Conservation (phyloP, 495 filamentous ascomycete genomes). For the Chaetomium tenue region DNA sequence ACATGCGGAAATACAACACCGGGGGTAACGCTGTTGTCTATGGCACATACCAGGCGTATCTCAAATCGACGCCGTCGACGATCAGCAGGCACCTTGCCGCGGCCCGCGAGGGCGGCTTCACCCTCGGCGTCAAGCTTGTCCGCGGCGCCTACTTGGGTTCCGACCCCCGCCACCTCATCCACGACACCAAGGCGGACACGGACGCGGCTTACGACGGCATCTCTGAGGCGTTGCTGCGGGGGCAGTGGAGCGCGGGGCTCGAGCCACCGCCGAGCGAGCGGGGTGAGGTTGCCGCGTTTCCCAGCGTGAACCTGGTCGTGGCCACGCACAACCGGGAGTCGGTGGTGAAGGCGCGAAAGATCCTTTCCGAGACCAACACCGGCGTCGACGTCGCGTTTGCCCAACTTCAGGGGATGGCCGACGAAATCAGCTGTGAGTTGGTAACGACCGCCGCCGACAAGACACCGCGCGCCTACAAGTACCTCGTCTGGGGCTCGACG, state of each 20-base stretch:
- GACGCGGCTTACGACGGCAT: slow-evolving; percentile 45
- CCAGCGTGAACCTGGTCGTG: slow-evolving; percentile 68
- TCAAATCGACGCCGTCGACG: slow-evolving; percentile 64
- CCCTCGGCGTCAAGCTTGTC: slow-evolving; percentile 86
- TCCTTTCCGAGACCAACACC: slow-evolving; percentile 35
- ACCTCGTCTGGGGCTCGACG: slow-evolving; percentile 86
- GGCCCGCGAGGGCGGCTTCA: slow-evolving; percentile 67
- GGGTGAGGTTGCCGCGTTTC: slow-evolving; percentile 47
- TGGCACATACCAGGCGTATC: slow-evolving; percentile 79
- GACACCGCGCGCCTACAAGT: slow-evolving; percentile 70
- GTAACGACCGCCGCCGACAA: slow-evolving; percentile 44
- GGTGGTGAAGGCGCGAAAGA: slow-evolving; percentile 63
- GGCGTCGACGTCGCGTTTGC: slow-evolving; percentile 72
- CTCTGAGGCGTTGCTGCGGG: slow-evolving; percentile 38
- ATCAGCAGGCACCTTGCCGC: slow-evolving; percentile 65
- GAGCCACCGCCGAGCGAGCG: slow-evolving; percentile 37
- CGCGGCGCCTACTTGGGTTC: slow-evolving; percentile 83
- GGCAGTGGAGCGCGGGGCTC: slow-evolving; percentile 51
- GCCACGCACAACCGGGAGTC: slow-evolving; percentile 92
- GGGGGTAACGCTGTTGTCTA: slow-evolving; percentile 54
- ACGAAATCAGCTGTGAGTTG: slow-evolving; percentile 84
- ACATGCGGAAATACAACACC: slow-evolving; percentile 74
- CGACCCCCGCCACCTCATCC: slow-evolving; percentile 76
- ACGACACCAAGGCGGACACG: slow-evolving; percentile 80
- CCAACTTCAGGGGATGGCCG: slow-evolving; percentile 95